Conservation (phyloP, 2,329 filamentous ascomycete species). For the Chaetothyriales sp. region DNA sequence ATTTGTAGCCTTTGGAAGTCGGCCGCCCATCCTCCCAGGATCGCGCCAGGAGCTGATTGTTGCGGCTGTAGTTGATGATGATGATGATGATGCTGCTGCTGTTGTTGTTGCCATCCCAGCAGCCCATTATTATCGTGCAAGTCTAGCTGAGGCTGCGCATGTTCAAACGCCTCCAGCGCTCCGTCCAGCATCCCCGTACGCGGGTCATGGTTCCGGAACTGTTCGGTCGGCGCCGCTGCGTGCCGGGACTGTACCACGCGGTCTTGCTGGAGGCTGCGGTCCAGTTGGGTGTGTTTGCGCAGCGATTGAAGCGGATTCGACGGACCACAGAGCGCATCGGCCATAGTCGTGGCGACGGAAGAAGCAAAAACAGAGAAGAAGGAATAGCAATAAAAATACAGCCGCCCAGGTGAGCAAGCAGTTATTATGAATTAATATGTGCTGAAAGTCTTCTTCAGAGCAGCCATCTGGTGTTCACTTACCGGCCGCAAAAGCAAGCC, state of each 20-base stretch:
- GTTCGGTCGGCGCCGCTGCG: constrained; percentile 32
- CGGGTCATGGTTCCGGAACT: constrained; percentile 46
- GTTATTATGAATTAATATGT: too few species aligned
- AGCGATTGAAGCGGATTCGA: constrained; percentile 62
- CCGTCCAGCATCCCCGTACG: constrained; percentile 43
- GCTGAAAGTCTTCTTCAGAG: too few species aligned
- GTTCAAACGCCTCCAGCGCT: constrained; percentile 57
- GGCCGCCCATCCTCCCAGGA: constrained; percentile 26
- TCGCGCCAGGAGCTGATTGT: constrained; percentile 17
- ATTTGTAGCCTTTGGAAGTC: constrained; percentile 34
- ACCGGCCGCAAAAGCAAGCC: too few species aligned
- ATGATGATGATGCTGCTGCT: constrained; percentile 10
- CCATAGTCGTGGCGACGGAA: constrained; percentile 34
- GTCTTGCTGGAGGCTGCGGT: constrained; percentile 60
- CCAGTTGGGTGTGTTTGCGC: constrained; percentile 52
- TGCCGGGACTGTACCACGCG: constrained; percentile 40
- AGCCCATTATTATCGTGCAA: constrained; percentile 15
- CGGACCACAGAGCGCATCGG: constrained; percentile 56
- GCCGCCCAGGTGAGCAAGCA: too few species aligned
- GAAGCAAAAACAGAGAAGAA: not conserved
- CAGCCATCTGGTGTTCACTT: too few species aligned
- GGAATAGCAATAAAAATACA: not conserved
- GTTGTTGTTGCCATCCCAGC: constrained; percentile 20
- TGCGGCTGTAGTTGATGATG: constrained; percentile 16
- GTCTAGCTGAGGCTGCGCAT: constrained; percentile 23